A percentile compares a stretch with the other conserved stretches of the same genome.
Conservation (phyloP, 176 grass and related monocot species). For the Sorghum bicolor region Sorghum_bicolor_NCBIv3 NC_012879.2:60164001-60164500, state of each 20-base stretch:
- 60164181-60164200: not conserved
- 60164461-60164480: not conserved
- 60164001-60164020: constrained; percentile 4
- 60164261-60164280: constrained; percentile 28
- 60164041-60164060: constrained; percentile 50
- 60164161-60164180: not conserved
- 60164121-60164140: constrained; percentile 9
- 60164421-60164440: constrained; percentile 48
- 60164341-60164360: constrained; percentile 77
- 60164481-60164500: constrained; percentile 1
- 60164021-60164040: not conserved
- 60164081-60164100: constrained; percentile 89
- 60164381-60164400: constrained; percentile 48
- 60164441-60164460: constrained; percentile 28
- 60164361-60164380: constrained; percentile 77
- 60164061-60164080: constrained; percentile 66
- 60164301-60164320: constrained; percentile 76
- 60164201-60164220: not conserved
- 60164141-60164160: not conserved
- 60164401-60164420: constrained; percentile 66
- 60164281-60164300: constrained; percentile 92
- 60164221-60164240: not conserved
- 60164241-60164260: not conserved
- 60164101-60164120: constrained; percentile 48
- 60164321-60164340: constrained; percentile 76